Conservation (phyloP, 148 eudicot species). For the Agrostemma githago region DNA sequence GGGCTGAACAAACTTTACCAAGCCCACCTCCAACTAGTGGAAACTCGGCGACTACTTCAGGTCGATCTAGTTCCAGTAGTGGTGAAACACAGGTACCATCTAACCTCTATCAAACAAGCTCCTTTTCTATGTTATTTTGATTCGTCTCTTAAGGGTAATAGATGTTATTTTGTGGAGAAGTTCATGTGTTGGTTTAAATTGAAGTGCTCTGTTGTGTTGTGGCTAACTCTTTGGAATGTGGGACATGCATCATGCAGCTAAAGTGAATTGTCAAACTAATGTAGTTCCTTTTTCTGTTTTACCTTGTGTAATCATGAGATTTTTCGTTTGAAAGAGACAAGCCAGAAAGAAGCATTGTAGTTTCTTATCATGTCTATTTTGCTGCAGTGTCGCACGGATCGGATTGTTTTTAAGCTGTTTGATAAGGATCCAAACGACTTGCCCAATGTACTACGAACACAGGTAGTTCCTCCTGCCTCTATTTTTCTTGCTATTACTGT, state of each 20-base stretch:
- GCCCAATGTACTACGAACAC: conserved; percentile 60
- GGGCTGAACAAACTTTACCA: conserved; percentile 44
- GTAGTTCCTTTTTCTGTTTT: neutral
- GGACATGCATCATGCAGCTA: neutral
- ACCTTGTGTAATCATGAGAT: neutral
- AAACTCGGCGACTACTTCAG: conserved; percentile 60
- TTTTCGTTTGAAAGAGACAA: neutral
- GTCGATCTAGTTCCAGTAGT: conserved; percentile 76
- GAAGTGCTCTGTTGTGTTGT: neutral
- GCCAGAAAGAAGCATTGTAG: neutral
- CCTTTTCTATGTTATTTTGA: neutral
- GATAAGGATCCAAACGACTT: conserved; percentile 89
- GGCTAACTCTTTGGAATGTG: neutral
- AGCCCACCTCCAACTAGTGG: conserved; percentile 78
- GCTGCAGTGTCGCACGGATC: conserved; percentile 76
- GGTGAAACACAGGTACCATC: conserved; percentile 69
- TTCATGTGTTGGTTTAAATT: neutral
- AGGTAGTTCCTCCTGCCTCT: conserved; percentile 38
- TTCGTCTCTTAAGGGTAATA: neutral
- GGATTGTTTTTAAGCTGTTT: conserved; percentile 85
- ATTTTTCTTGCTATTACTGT: conserved; percentile 5
- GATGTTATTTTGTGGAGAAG: neutral
- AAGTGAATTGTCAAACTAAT: neutral
- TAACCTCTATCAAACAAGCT: neutral
- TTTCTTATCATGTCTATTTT: conserved; percentile 7